phyloP scores from a whole-genome alignment of 257 asterid genomes.

The Capsicum rhomboideum region DNA sequence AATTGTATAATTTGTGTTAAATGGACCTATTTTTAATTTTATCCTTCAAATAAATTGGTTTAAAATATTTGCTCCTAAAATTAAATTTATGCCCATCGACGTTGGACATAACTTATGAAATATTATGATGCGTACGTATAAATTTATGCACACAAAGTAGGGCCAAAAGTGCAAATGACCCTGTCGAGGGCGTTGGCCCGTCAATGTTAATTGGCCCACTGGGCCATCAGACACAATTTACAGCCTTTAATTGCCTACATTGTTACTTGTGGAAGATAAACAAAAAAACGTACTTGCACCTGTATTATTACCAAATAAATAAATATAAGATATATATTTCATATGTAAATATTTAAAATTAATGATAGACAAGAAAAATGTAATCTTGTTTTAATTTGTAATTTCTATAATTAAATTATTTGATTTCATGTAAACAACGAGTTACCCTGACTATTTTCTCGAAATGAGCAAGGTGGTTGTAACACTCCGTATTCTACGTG shows the following conservation, averaged over 20 bases:
- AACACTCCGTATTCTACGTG: too few relatives aligned
- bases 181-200: background rate
- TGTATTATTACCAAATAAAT: background rate
- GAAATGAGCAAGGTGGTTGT: background rate
- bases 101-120: too few relatives aligned
- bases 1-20: too few relatives aligned
- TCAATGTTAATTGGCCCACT: background rate
- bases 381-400: background rate
- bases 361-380: background rate
- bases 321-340: too few relatives aligned
- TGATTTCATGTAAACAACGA: background rate
- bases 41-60: background rate
- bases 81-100: too few relatives aligned
- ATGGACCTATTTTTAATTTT: background rate
- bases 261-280: background rate
- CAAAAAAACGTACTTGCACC: background rate
- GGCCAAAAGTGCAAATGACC: background rate
- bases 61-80: background rate
- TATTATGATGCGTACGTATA: too few relatives aligned
- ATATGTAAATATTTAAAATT: background rate
- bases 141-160: too few relatives aligned
- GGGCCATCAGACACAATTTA: background rate
- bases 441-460: background rate
- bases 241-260: background rate
- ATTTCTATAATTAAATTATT: background rate